A percentile compares a stretch with the other conserved stretches of the same genome.
phyloP scores from a whole-genome alignment of 2,329 filamentous ascomycete species.

The Colletotrichum spinosum region DNA sequence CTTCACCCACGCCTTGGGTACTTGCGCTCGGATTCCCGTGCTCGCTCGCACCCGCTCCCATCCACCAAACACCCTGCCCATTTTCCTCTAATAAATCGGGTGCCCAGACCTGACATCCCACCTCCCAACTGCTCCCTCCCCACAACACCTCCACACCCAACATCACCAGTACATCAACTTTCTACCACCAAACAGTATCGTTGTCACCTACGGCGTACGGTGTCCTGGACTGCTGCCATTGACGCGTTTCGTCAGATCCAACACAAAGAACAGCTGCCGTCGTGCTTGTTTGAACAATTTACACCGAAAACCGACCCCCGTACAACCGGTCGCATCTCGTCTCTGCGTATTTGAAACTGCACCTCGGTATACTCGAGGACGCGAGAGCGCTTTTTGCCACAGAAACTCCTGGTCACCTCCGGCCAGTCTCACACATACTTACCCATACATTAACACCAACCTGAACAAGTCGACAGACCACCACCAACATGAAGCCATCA shows the following conservation, averaged over 20 bases:
- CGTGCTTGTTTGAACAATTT: neutral
- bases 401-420: too few relatives aligned
- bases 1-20: conserved; percentile 2
- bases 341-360: too few relatives aligned
- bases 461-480: neutral
- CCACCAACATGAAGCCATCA: conserved; percentile 29
- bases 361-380: too few relatives aligned
- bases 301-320: neutral
- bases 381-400: too few relatives aligned
- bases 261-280: too few relatives aligned
- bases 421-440: too few relatives aligned
- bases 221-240: neutral
- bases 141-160: conserved; percentile 4
- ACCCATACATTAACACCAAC: too few relatives aligned
- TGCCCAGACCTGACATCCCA: conserved; percentile 30
- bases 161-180: conserved; percentile 2
- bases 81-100: conserved; percentile 27
- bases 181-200: neutral
- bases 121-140: neutral
- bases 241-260: too few relatives aligned
- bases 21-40: conserved; percentile 19
- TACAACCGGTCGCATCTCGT: too few relatives aligned
- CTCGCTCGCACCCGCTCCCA: conserved; percentile 8
- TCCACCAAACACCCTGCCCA: neutral
- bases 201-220: neutral